A percentile compares a stretch with the other conserved stretches of the same genome.
phyloP scores from a whole-genome alignment of 495 filamentous ascomycete genomes.

The Pyrenopolyporus hunteri region DNA sequence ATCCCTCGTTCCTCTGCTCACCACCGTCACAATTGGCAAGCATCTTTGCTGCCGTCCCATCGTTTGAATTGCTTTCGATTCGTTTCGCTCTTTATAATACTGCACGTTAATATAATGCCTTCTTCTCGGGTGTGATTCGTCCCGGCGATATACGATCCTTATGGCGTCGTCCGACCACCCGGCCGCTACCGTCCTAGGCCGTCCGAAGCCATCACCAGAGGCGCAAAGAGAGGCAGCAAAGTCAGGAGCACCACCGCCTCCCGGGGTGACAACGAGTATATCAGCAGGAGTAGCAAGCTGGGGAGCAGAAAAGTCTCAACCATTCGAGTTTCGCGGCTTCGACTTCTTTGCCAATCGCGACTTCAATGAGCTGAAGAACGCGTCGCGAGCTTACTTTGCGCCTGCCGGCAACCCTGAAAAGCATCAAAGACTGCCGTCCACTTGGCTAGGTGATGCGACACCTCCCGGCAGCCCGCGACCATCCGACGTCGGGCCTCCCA shows the following conservation, averaged over 20 bases:
- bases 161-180: constrained; percentile 28
- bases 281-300: not conserved
- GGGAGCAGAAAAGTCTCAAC: constrained; percentile 10
- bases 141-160: constrained; percentile 9
- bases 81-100: constrained; percentile 6
- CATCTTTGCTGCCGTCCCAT: constrained; percentile 30
- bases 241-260: not conserved
- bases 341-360: constrained; percentile 42
- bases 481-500: constrained; percentile 13
- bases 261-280: constrained; percentile 5
- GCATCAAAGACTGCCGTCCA: constrained; percentile 32
- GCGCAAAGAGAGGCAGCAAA: not conserved
- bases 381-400: constrained; percentile 38
- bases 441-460: constrained; percentile 41
- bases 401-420: constrained; percentile 17
- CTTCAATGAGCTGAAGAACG: constrained; percentile 39
- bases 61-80: constrained; percentile 19
- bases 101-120: constrained; percentile 28
- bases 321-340: constrained; percentile 40
- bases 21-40: constrained; percentile 6
- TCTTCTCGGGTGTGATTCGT: constrained; percentile 23
- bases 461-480: constrained; percentile 33
- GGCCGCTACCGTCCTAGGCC: constrained; percentile 10
- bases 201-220: constrained; percentile 12
- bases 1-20: not conserved